Evolutionary conservation across 805 yeast species (phyloP), one percentile per base, ranked within the genome.

Genomic region (Wickerhamiella sorbophila): DNA sequence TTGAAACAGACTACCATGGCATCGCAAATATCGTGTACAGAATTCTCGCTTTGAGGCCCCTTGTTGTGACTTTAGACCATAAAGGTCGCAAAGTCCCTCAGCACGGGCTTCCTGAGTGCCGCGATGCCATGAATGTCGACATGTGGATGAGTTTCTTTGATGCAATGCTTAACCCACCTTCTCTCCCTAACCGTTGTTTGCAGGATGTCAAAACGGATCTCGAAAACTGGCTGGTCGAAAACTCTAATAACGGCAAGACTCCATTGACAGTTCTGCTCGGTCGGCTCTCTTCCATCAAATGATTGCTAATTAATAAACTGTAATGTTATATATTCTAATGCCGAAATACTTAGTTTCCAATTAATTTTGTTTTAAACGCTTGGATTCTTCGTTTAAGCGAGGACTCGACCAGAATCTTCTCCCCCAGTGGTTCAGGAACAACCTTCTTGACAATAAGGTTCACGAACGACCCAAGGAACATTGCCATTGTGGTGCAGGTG

Each of bases 401-500:
- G n/a, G n/a, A n/a, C n/a, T n/a, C n/a, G n/a, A n/a, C 36, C n/a
- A 17, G 21, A n/a, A 36, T 20, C 29, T 22, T 41, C 33, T 40
- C 43, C 32, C 37, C 55, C 48, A 20, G 52, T 45, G 32, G 82
- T 87, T 44, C 85, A 0, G 88, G 74, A 0, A 86, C 77, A 9
- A 82, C 72, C 52, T 75, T 69, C 53, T 86, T 83, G 5, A 78
- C 75, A 36, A 91, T 56, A 41, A 86, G 63, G 54, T 88, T 87
- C 64, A 77, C 86, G 1, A 87, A 55, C 0, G 88, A 75, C 6
- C 97, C 97, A 63, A 87, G 88, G 0, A 88, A 78, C 44, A 91
- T 64, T 0, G 97, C 85, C 84, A 91, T 80, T 5, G 86, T 79
- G 0, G 98, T 91, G 5, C 94, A 83, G 0, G 97, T 83, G 47